Evolutionary conservation across 2,329 filamentous ascomycete species (phyloP), one percentile per base, ranked within the genome.

Genomic region (Alternaria sp.): DNA sequence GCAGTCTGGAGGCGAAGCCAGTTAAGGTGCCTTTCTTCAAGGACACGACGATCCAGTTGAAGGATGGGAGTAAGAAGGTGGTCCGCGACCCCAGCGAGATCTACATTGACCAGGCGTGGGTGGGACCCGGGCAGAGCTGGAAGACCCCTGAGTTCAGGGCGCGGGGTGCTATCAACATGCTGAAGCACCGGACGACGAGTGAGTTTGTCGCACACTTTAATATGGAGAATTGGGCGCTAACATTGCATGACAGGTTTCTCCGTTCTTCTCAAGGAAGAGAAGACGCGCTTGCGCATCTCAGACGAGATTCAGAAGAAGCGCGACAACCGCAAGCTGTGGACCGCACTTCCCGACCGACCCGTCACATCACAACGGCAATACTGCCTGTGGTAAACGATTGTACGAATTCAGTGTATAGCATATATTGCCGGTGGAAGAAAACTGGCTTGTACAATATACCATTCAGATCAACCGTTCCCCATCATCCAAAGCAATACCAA

Each of bases 81-180:
- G 86, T 97, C 23, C 81, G 81, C 28, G 91, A 97, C 74, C 89
- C 90, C 2, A 91, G 91, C n/a, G 87, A 87, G 62, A 91, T 98
- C 68, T 99, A 97, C 79, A 87, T 99, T 70, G 91, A 93, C 58
- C 89, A 98, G 81, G 93, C 94, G 5, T 99, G 95, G 95, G 93
- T 97, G 47, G 93, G 92, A 58, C 90, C 91, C 68, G 92, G 93
- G 0, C 59, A 67, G 46, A 67, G 67, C 46, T 68, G 59, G 62
- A 82, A 81, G 63, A 83, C 84, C 49, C 83, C 87, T 6, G 91
- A 94, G 70, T 91, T 90, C 79, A 89, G 95, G 67, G 93, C 93
- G 4, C 87, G 92, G 76, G 93, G 93, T 32, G 85, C 87, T 60
- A 87, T 90, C 68, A 87, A 91, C 73, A 79, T 88, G 32, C 85